These are phyloP conservation scores for Aquilaria yunnanensis DNA, from an alignment of 345 rosid genomes.

Conservation along the genomic window DNA sequence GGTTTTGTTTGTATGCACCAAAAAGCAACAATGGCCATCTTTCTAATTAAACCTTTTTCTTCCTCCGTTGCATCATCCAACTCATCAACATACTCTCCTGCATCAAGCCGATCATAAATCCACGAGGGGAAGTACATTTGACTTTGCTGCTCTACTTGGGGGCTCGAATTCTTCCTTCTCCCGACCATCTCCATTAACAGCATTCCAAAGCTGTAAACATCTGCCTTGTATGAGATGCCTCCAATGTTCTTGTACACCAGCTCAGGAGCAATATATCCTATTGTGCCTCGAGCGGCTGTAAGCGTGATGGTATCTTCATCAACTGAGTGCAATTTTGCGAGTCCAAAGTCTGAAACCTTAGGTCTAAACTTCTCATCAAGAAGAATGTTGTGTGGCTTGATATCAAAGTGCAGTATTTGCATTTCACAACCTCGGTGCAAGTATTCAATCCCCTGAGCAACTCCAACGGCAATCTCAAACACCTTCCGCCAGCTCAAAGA, in stretches of 20 bases:
- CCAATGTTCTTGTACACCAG: conserved; percentile 1
- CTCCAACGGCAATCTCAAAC: conserved; percentile 7
- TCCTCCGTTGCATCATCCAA: not conserved
- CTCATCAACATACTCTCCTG: not conserved
- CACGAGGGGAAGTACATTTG: conserved; percentile 10
- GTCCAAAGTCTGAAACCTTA: conserved; percentile 7
- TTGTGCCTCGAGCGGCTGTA: conserved; percentile 17
- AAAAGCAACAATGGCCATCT: conserved; percentile 9
- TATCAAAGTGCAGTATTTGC: conserved; percentile 18
- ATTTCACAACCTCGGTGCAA: conserved; percentile 16
- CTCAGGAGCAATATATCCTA: conserved; percentile 13
- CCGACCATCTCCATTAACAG: conserved; percentile 8
- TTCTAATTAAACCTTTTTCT: not conserved
- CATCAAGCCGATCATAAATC: conserved; percentile 4
- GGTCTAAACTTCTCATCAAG: not conserved
- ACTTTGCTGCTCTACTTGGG: not conserved
- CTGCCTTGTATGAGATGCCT: not conserved
- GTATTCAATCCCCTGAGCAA: conserved; percentile 16
- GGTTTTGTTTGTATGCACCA: conserved; percentile 14
- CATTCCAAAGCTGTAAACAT: conserved; percentile 6
- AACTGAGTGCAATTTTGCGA: conserved; percentile 4
- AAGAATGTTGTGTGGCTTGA: conserved; percentile 18
- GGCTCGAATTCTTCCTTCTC: not conserved
- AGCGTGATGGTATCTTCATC: not conserved
- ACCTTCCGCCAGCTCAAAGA: conserved; percentile 18